These are phyloP conservation scores for Pyrenophora teres DNA, from an alignment of 2,329 filamentous ascomycete species.

Conservation along the genomic window DNA sequence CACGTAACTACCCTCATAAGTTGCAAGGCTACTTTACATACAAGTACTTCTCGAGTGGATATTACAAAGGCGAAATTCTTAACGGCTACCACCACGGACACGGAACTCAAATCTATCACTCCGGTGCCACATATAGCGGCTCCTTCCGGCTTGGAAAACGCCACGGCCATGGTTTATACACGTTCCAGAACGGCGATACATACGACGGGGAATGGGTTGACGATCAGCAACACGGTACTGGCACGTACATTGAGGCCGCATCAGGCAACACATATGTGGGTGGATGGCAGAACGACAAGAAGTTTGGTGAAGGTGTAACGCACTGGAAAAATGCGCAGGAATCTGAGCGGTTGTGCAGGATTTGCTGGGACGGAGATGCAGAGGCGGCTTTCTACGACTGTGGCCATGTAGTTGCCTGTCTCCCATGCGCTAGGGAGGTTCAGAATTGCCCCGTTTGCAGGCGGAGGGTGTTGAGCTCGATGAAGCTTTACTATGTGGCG, in stretches of 20 bases:
- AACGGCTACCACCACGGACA: constrained; percentile 58
- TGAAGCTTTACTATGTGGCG: constrained; percentile 60
- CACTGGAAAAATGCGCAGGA: constrained; percentile 67
- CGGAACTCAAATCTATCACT: constrained; percentile 59
- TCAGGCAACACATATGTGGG: constrained; percentile 66
- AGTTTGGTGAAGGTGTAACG: constrained; percentile 65
- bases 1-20: constrained; percentile 51
- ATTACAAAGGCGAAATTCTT: constrained; percentile 59
- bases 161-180: constrained; percentile 62
- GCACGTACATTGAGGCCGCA: constrained; percentile 60
- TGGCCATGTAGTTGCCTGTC: constrained; percentile 66
- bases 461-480: constrained; percentile 59
- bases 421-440: constrained; percentile 63
- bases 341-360: constrained; percentile 62
- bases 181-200: constrained; percentile 68
- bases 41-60: constrained; percentile 61
- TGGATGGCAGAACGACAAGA: constrained; percentile 64
- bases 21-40: constrained; percentile 54
- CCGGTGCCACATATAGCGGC: constrained; percentile 62
- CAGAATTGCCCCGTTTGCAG: constrained; percentile 66
- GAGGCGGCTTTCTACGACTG: constrained; percentile 67
- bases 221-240: constrained; percentile 66
- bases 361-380: constrained; percentile 65
- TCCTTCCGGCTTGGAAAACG: constrained; percentile 58
- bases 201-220: constrained; percentile 63